These are phyloP conservation scores for Pyrrhoderma noxium DNA, from an alignment of 1,284 basidiomycete species.

Conservation along the genomic window DNA sequence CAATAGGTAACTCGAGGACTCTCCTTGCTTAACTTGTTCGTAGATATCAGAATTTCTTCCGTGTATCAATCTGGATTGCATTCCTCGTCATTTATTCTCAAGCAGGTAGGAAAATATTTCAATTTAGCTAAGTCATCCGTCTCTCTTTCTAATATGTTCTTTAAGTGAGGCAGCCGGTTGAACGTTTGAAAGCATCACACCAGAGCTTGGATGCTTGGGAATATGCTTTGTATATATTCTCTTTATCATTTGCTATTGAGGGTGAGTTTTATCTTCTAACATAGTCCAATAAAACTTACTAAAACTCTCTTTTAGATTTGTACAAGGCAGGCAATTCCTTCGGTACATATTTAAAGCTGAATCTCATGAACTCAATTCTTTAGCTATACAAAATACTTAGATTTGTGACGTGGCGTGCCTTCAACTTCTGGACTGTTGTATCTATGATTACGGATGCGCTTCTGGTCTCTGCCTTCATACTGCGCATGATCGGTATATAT, in stretches of 20 bases:
- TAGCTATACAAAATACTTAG: constrained; percentile 61
- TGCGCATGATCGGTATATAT: constrained; percentile 63
- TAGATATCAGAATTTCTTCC: constrained; percentile 72
- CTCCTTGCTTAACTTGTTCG: too few species aligned
- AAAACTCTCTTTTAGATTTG: constrained; percentile 40
- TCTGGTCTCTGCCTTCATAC: constrained; percentile 62
- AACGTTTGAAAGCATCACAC: constrained; percentile 47
- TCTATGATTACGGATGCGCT: constrained; percentile 67
- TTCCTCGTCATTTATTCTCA: constrained; percentile 84
- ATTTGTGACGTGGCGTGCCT: constrained; percentile 61
- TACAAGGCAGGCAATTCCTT: constrained; percentile 46
- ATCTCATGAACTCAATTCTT: not conserved
- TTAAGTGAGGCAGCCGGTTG: constrained; percentile 64
- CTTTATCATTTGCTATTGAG: constrained; percentile 71
- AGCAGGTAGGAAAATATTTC: constrained; percentile 53
- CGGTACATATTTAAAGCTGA: not conserved
- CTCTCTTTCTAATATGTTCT: not conserved
- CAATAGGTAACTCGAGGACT: not conserved
- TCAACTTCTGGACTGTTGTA: constrained; percentile 79
- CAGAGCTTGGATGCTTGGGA: constrained; percentile 69
- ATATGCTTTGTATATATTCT: constrained; percentile 67
- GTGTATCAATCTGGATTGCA: constrained; percentile 74
- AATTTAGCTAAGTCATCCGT: constrained; percentile 2
- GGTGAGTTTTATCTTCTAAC: constrained; percentile 35
- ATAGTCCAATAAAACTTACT: not conserved